Evolutionary conservation across 2,329 filamentous ascomycete genomes (phyloP).

Genomic region (Knufia petricola): DNA sequence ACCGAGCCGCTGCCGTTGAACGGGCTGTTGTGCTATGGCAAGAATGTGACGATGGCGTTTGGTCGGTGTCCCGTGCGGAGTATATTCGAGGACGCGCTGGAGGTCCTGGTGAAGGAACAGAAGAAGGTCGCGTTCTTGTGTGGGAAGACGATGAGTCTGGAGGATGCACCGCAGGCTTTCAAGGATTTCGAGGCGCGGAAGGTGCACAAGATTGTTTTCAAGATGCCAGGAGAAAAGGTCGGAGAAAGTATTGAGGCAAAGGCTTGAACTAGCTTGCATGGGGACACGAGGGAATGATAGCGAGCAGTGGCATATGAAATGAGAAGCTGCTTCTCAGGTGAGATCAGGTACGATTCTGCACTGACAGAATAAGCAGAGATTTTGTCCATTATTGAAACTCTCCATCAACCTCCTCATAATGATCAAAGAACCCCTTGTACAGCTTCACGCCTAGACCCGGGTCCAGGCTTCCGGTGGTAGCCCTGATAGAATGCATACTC

Average conservation of each 20-base stretch:
- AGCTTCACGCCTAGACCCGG: slow-evolving; percentile 79
- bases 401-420: slow-evolving; percentile 72
- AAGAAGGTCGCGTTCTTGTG: slow-evolving; percentile 23
- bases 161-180: slow-evolving; percentile 22
- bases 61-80: slow-evolving; percentile 23
- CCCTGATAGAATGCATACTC: slow-evolving; percentile 87
- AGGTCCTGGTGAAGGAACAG: slow-evolving; percentile 22
- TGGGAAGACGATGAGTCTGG: slow-evolving; percentile 22
- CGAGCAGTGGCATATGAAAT: no score
- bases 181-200: slow-evolving; percentile 22
- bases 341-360: no score
- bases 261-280: no score
- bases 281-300: no score
- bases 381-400: slow-evolving; percentile 63
- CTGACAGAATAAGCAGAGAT: no score
- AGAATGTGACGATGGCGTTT: slow-evolving; percentile 23
- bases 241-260: not conserved
- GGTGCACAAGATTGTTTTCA: slow-evolving; percentile 8
- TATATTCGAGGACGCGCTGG: slow-evolving; percentile 21
- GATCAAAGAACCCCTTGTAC: slow-evolving; percentile 81
- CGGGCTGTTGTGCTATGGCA: slow-evolving; percentile 21
- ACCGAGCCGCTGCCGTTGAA: slow-evolving; percentile 19
- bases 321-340: no score
- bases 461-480: slow-evolving; percentile 75
- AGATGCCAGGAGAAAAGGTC: not conserved